A percentile compares a stretch with the other conserved stretches of the same genome.
Conservation (phyloP, 306 rosid species). For the Cucurbita ficifolia region DNA sequence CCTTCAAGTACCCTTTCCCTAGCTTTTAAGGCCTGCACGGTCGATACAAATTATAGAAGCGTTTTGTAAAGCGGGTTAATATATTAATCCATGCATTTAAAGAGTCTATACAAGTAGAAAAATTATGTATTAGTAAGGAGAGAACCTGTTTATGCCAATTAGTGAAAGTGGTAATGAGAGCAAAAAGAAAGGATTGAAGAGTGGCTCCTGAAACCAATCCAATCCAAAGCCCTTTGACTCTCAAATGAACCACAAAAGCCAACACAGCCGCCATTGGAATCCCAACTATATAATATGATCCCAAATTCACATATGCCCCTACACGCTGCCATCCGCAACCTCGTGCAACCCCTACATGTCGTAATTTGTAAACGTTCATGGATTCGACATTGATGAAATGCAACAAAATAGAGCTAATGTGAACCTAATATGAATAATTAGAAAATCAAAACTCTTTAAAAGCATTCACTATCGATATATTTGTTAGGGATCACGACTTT, state of each 20-base stretch:
- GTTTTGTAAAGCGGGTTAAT: too few relatives aligned
- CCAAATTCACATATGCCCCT: conserved; percentile 36
- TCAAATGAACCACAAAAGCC: conserved; percentile 21
- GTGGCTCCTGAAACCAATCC: conserved; percentile 21
- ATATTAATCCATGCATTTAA: too few relatives aligned
- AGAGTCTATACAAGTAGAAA: too few relatives aligned
- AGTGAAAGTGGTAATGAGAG: conserved; percentile 19
- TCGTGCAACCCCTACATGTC: conserved; percentile 27
- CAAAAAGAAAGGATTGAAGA: conserved; percentile 19
- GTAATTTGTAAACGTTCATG: too few relatives aligned
- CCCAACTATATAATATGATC: conserved; percentile 38
- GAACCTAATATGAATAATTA: too few relatives aligned
- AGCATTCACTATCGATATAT: too few relatives aligned
- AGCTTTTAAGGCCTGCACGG: not conserved
- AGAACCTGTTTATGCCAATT: conserved; percentile 43
- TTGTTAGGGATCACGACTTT: too few relatives aligned
- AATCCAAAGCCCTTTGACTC: conserved; percentile 48
- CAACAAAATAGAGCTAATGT: too few relatives aligned
- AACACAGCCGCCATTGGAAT: conserved; percentile 25
- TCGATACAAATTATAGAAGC: not conserved
- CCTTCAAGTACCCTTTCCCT: not conserved
- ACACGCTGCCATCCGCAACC: conserved; percentile 40
- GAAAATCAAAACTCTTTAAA: too few relatives aligned
- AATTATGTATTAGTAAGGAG: not conserved
- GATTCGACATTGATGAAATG: too few relatives aligned